Conservation (phyloP, 495 filamentous ascomycete species). For the Talaromyces nanjingensis region DNA sequence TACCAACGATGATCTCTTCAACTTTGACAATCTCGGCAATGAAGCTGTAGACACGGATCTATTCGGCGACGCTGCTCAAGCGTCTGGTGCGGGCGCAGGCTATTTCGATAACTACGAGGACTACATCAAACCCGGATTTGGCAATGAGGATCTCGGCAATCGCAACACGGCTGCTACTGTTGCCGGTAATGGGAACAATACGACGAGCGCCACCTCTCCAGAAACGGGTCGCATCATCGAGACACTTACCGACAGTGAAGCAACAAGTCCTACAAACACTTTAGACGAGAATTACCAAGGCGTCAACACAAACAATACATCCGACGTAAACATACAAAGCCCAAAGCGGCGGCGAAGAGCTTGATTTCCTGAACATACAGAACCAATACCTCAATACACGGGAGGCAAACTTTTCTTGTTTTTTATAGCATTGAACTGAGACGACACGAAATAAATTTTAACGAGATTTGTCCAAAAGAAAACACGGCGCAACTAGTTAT, state of each 20-base stretch:
- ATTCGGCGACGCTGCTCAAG: slow-evolving; percentile 17
- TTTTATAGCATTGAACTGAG: background rate
- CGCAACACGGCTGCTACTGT: slow-evolving; percentile 5
- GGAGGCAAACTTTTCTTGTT: background rate
- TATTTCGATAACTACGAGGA: slow-evolving; percentile 11
- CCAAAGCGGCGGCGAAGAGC: slow-evolving; percentile 32
- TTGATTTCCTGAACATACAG: background rate
- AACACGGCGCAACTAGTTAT: background rate
- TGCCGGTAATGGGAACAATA: background rate
- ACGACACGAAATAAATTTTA: background rate
- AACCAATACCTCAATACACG: background rate
- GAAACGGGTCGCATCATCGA: slow-evolving; percentile 29
- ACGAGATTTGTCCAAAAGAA: background rate
- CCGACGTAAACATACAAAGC: slow-evolving; percentile 18
- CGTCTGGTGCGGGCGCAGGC: background rate
- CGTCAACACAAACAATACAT: slow-evolving; percentile 7
- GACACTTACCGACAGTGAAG: slow-evolving; percentile 40
- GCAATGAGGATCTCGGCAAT: slow-evolving; percentile 12
- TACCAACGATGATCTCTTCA: slow-evolving; percentile 30
- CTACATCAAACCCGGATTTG: slow-evolving; percentile 21
- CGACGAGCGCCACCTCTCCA: slow-evolving; percentile 13
- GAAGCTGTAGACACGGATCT: slow-evolving; percentile 25
- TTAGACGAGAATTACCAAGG: slow-evolving; percentile 21
- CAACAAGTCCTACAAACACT: slow-evolving; percentile 35
- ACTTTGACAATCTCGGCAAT: slow-evolving; percentile 35